Evolutionary conservation across 2,329 filamentous ascomycete species (phyloP).

Genomic region (Exophiala sp.): DNA sequence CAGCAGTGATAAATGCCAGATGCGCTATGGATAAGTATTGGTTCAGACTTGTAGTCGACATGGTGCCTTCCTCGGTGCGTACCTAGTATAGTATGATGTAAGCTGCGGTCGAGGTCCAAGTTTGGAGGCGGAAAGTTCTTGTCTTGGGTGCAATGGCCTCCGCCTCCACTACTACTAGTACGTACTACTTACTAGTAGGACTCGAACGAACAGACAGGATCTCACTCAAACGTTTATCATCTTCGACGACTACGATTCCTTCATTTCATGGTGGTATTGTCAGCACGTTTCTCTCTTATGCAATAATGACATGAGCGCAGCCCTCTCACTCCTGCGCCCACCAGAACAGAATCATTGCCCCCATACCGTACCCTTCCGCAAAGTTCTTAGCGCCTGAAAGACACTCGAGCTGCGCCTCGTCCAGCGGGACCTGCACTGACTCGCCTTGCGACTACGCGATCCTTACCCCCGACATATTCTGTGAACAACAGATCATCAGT

Average conservation of each 20-base stretch:
- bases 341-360: background rate
- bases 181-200: too few relatives aligned
- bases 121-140: background rate
- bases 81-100: background rate
- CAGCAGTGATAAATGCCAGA: too few relatives aligned
- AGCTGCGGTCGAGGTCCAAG: background rate
- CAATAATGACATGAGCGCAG: constrained; percentile 24
- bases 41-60: too few relatives aligned
- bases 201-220: too few relatives aligned
- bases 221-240: background rate
- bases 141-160: background rate
- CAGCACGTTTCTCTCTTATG: constrained; percentile 15
- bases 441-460: constrained; percentile 19
- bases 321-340: background rate
- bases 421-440: constrained; percentile 7
- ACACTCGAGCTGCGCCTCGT: constrained; percentile 20
- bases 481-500: background rate
- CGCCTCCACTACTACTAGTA: background rate
- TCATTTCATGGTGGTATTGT: constrained; percentile 9
- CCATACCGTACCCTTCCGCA: constrained; percentile 17
- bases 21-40: too few relatives aligned
- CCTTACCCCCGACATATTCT: constrained; percentile 1
- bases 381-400: constrained; percentile 20
- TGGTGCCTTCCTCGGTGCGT: too few relatives aligned
- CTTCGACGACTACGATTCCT: background rate